These are phyloP conservation scores for Miscanthus lutarioriparius DNA, from an alignment of 176 grass and related monocot genomes.

Conservation along the genomic window DNA sequence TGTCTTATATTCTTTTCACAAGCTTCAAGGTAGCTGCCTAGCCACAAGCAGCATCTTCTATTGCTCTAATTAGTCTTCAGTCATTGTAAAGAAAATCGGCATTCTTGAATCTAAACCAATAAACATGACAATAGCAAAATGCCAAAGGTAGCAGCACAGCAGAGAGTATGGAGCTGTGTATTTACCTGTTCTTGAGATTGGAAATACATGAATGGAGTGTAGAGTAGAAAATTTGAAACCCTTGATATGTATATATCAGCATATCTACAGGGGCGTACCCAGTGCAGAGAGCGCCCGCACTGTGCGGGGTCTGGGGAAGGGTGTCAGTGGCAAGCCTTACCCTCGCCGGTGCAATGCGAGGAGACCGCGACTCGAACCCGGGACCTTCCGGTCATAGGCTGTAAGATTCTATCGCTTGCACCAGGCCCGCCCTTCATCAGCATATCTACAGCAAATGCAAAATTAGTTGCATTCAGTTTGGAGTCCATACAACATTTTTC, in stretches of 20 bases:
- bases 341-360: too few species aligned
- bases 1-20: slow-evolving; percentile 6
- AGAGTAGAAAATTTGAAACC: slow-evolving; percentile 97
- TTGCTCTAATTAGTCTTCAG: slow-evolving; percentile 7
- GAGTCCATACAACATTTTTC: neutral
- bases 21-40: neutral
- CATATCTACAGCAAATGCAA: slow-evolving; percentile 66
- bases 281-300: too few species aligned
- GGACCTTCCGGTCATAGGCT: too few species aligned
- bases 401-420: too few species aligned
- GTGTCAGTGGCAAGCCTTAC: too few species aligned
- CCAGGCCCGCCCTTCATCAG: too few species aligned
- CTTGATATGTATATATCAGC: slow-evolving; percentile 98
- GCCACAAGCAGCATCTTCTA: neutral
- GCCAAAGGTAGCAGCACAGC: neutral
- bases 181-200: slow-evolving; percentile 90
- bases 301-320: too few species aligned
- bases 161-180: neutral
- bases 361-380: too few species aligned
- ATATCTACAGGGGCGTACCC: slow-evolving; percentile 91
- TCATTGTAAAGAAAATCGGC: neutral
- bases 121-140: slow-evolving; percentile 1
- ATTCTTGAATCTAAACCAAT: neutral
- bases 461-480: slow-evolving; percentile 27
- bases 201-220: slow-evolving; percentile 99